Conservation (phyloP, 805 yeast species). For the Candida morakotiae region DNA sequence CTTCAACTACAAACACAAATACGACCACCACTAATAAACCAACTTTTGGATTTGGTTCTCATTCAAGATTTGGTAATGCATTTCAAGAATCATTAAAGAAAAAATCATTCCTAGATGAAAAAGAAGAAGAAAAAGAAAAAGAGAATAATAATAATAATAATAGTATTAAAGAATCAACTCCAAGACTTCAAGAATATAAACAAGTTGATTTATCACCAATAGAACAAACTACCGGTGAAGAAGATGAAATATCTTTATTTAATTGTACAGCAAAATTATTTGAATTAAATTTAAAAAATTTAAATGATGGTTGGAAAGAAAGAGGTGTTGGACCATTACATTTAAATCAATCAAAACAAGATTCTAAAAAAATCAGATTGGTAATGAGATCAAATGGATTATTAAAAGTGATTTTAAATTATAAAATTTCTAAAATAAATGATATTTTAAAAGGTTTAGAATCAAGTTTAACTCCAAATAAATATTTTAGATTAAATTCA, state of each 20-base stretch:
- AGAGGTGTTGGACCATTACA: constrained; percentile 89
- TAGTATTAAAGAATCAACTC: constrained; percentile 11
- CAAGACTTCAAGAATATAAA: constrained; percentile 38
- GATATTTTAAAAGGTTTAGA: constrained; percentile 76
- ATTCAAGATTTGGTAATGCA: constrained; percentile 49
- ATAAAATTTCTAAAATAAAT: constrained; percentile 59
- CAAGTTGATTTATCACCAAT: constrained; percentile 56
- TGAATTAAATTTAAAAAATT: constrained; percentile 60
- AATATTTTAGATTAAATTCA: constrained; percentile 72
- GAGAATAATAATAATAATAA: constrained; percentile 12
- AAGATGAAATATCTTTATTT: constrained; percentile 67
- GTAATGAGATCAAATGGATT: constrained; percentile 91
- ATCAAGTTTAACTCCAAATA: constrained; percentile 79
- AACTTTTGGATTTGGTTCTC: constrained; percentile 37
- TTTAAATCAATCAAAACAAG: constrained; percentile 49
- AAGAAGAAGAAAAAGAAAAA: constrained; percentile 13
- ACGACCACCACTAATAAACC: constrained; percentile 1
- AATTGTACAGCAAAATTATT: constrained; percentile 77
- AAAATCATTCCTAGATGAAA: constrained; percentile 55
- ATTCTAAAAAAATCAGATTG: constrained; percentile 52
- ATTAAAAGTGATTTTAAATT: constrained; percentile 75
- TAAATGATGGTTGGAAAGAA: constrained; percentile 89
- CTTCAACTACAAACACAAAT: not conserved
- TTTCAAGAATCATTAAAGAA: constrained; percentile 48
- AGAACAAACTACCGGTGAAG: constrained; percentile 83